These are phyloP conservation scores for Coriolopsis trogii DNA, from an alignment of 1,284 basidiomycete genomes.

Conservation along the genomic window DNA sequence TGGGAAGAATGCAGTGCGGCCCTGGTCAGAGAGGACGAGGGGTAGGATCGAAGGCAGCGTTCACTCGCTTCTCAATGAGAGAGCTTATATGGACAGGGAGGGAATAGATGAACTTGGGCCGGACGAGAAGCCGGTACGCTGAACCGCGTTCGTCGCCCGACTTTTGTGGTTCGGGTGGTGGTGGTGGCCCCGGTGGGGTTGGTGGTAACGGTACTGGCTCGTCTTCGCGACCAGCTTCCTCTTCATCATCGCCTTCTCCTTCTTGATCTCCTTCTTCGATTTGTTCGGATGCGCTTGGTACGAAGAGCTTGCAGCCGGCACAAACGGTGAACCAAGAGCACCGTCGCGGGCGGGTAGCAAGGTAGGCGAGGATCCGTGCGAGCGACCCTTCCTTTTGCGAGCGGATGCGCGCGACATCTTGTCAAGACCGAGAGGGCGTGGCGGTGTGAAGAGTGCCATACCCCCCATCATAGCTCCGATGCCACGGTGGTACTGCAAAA, in stretches of 20 bases:
- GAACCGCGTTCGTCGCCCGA: slow-evolving; percentile 58
- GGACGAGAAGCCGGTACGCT: slow-evolving; percentile 54
- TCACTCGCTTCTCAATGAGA: neutral
- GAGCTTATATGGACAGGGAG: slow-evolving; percentile 29
- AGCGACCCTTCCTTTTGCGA: slow-evolving; percentile 25
- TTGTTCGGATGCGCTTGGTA: slow-evolving; percentile 18
- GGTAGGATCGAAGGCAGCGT: neutral
- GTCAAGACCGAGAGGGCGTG: slow-evolving; percentile 25
- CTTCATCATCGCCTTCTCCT: slow-evolving; percentile 63
- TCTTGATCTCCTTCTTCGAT: slow-evolving; percentile 47
- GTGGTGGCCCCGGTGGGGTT: slow-evolving; percentile 54
- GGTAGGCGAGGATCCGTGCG: slow-evolving; percentile 52
- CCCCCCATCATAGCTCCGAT: slow-evolving; percentile 36
- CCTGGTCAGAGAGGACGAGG: neutral
- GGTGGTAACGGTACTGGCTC: slow-evolving; percentile 43
- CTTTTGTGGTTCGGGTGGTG: slow-evolving; percentile 67
- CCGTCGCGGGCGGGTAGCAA: slow-evolving; percentile 57
- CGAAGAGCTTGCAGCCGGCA: slow-evolving; percentile 17
- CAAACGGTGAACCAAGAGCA: slow-evolving; percentile 35
- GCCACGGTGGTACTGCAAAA: slow-evolving; percentile 25
- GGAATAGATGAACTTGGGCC: slow-evolving; percentile 29
- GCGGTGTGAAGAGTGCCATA: slow-evolving; percentile 39
- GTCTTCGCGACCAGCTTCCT: slow-evolving; percentile 51
- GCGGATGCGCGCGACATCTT: slow-evolving; percentile 28
- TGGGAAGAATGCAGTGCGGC: neutral